Percentiles rank a stretch among this genome's conserved stretches.
phyloP scores from a whole-genome alignment of 2,329 filamentous ascomycete species.

The Phyllosticta citribraziliensis region DNA sequence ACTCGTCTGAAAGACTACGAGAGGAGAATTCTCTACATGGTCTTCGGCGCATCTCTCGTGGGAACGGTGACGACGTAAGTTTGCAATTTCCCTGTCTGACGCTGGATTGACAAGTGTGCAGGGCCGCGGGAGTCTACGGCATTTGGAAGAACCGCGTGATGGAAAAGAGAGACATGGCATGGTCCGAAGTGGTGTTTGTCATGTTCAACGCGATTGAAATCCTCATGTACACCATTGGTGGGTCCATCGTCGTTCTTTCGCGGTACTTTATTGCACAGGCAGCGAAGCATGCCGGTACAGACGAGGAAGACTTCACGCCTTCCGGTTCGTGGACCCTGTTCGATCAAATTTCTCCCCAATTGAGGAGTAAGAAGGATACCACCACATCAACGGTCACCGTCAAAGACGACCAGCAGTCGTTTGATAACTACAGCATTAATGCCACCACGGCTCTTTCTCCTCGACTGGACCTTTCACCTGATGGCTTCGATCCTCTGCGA shows the following conservation, averaged over 20 bases:
- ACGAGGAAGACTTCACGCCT: neutral
- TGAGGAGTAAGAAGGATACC: neutral
- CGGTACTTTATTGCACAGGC: conserved; percentile 8
- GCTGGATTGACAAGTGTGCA: neutral
- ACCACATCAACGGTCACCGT: neutral
- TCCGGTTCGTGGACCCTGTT: neutral
- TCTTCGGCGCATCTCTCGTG: conserved; percentile 1
- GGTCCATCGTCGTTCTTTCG: conserved; percentile 6
- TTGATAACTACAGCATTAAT: conserved; percentile 2
- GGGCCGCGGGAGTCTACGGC: conserved; percentile 4
- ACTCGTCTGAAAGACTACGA: conserved; percentile 5
- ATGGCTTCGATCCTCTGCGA: neutral
- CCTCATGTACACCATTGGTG: conserved; percentile 8
- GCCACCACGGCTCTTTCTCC: neutral
- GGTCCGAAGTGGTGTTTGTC: conserved; percentile 6
- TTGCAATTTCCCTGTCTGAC: neutral
- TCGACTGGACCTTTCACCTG: neutral
- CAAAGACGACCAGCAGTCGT: neutral
- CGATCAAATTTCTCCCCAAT: neutral
- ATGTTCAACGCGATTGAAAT: conserved; percentile 11
- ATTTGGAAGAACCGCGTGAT: conserved; percentile 6
- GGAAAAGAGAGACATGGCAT: conserved; percentile 1
- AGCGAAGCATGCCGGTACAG: conserved; percentile 1
- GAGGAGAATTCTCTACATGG: neutral
- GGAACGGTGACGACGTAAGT: conserved; percentile 4